A percentile compares a stretch with the other conserved stretches of the same genome.
These are phyloP conservation scores for Erigeron philadelphicus DNA, from an alignment of 140 eudicot genomes.

Conservation along the genomic window DNA sequence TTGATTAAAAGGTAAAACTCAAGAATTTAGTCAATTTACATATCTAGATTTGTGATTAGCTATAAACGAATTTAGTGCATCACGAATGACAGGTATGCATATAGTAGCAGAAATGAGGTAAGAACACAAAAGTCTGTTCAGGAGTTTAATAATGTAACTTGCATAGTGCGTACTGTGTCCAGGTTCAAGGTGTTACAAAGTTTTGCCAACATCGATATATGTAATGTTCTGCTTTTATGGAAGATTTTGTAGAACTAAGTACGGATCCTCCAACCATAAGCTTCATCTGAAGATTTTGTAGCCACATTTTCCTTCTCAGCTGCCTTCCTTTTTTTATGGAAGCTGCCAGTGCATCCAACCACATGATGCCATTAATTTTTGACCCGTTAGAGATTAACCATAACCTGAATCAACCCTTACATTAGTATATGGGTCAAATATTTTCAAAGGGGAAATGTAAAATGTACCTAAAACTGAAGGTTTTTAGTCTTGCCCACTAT, in stretches of 20 bases:
- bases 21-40: too few relatives aligned
- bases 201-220: not conserved
- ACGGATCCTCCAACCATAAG: conserved; percentile 55
- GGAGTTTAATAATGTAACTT: not conserved
- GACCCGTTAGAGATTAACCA: not conserved
- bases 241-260: conserved; percentile 24
- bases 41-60: too few relatives aligned
- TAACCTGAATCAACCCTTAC: not conserved
- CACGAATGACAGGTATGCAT: not conserved
- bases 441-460: not conserved
- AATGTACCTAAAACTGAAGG: conserved; percentile 74
- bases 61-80: too few relatives aligned
- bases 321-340: conserved; percentile 75
- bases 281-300: conserved; percentile 62
- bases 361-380: not conserved
- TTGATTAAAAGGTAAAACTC: too few relatives aligned
- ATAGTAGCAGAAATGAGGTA: not conserved
- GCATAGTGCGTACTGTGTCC: not conserved
- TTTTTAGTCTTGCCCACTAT: conserved; percentile 69
- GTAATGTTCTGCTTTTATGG: conserved; percentile 29
- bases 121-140: not conserved
- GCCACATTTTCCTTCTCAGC: conserved; percentile 70
- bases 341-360: conserved; percentile 59
- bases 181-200: not conserved
- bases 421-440: not conserved